Conservation (phyloP, 805 yeast species). For the Ogataea sp. region DNA sequence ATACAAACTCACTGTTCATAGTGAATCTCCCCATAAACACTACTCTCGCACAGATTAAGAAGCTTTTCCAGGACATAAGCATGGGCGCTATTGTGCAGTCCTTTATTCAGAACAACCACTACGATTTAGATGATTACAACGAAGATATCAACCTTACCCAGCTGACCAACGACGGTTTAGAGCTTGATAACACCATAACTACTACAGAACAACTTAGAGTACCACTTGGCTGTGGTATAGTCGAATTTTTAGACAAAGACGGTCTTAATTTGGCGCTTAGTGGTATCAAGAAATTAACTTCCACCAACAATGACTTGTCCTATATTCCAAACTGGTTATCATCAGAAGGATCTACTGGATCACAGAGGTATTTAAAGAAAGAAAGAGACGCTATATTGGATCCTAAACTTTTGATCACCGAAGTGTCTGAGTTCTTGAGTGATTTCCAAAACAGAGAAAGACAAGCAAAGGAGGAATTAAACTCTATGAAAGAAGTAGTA, state of each 20-base stretch:
- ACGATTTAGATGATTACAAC: constrained; percentile 25
- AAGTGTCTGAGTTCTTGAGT: constrained; percentile 53
- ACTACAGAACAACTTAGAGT: constrained; percentile 31
- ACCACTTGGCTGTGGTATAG: constrained; percentile 68
- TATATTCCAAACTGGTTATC: not conserved
- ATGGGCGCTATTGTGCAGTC: constrained; percentile 57
- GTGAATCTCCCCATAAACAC: constrained; percentile 70
- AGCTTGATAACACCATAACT: too few relatives aligned
- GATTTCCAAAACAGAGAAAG: constrained; percentile 67
- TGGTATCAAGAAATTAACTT: constrained; percentile 46
- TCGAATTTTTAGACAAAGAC: constrained; percentile 66
- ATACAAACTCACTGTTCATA: constrained; percentile 57
- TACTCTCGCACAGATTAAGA: constrained; percentile 41
- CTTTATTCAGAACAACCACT: constrained; percentile 24
- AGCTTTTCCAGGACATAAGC: constrained; percentile 49
- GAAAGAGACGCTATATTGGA: constrained; percentile 13
- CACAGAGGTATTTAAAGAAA: constrained; percentile 33
- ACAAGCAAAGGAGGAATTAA: constrained; percentile 46
- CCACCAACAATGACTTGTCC: constrained; percentile 8
- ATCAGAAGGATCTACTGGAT: constrained; percentile 25
- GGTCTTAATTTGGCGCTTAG: constrained; percentile 56
- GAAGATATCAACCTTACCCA: constrained; percentile 44
- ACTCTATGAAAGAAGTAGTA: constrained; percentile 50
- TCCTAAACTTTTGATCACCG: constrained; percentile 30
- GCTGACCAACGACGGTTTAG: constrained; percentile 30